Evolutionary conservation across 2,329 filamentous ascomycete species (phyloP), one percentile per base, ranked within the genome.

Genomic region (Fusarium sp.): DNA sequence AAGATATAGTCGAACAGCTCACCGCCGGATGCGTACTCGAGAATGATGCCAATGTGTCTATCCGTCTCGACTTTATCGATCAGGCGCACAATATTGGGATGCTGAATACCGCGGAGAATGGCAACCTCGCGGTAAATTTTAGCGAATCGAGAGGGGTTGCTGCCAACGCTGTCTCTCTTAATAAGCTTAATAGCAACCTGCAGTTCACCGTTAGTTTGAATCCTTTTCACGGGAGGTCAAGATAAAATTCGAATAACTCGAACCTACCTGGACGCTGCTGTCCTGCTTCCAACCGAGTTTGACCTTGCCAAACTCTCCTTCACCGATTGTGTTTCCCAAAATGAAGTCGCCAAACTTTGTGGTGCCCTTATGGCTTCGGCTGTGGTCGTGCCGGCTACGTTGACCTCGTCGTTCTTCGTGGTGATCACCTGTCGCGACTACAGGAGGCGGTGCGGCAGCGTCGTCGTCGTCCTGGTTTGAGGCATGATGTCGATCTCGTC

Each of bases 31-130:
- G 96, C 96, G 79, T 99, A 99, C 82, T 99, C 96, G 75, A 99
- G 89, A 74, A 99, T 97, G 77, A 99, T 98, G 71, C 96, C 96
- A 80, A 98, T 99, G 75, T 98, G 94, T 71, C 94, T 90, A 77
- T 98, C 95, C 0, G 96, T 98, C 82, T 98, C 95, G 31, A 98
- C 95, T 93, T 99, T 98, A 82, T 99, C 97, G 81, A 98, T 95
- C 54, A 99, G 85, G 66, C 93, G 91, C 56, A 99, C 96, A 78
- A 99, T 99, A 79, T 99, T 99, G 18, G 95, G 95, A 80, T 99
- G 96, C 41, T 95, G 93, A 46, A 97, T 90, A 73, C 91, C 94
- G 65, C 90, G 89, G 52, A 99, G 85, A 75, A 99, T 99, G 44
- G 93, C 89, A 66, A 99, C 97, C 81, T 99, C 96, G 68, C 96